phyloP scores from a whole-genome alignment of 2,329 filamentous ascomycete species.

The Biscogniauxia marginata region DNA sequence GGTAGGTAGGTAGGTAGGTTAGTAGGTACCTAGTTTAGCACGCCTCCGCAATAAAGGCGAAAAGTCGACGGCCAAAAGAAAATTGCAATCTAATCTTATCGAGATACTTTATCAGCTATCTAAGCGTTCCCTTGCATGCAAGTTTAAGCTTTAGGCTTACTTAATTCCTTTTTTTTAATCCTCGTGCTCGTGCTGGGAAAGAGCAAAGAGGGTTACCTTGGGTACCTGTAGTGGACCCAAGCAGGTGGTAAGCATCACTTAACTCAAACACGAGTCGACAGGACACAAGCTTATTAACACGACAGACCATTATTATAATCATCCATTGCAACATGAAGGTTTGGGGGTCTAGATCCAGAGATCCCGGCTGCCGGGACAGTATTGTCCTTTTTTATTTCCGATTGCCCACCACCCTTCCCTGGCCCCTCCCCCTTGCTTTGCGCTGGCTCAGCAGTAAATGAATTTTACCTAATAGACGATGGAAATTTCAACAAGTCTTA shows the following conservation, averaged over 20 bases:
- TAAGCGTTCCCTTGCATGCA: no score
- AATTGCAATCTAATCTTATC: slow-evolving; percentile 1
- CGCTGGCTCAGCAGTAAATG: neutral
- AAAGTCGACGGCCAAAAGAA: neutral
- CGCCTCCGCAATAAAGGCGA: neutral
- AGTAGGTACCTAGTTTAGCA: neutral
- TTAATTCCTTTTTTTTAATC: neutral
- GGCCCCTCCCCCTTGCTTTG: neutral
- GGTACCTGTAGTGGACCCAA: no score
- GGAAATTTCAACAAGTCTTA: neutral
- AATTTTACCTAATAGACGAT: neutral
- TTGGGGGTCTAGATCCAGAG: neutral
- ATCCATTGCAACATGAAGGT: neutral
- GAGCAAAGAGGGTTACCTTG: no score
- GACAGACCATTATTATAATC: neutral
- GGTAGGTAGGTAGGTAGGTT: neutral
- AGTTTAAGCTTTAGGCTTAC: no score
- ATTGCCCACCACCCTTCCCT: neutral
- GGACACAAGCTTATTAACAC: neutral
- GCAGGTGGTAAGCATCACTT: no score
- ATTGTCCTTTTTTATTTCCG: neutral
- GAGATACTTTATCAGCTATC: neutral
- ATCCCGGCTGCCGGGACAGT: neutral
- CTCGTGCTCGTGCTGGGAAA: no score
- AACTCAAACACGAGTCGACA: neutral